Conservation (phyloP, 2,329 filamentous ascomycete species). For the Keithomyces neogunnii region DNA sequence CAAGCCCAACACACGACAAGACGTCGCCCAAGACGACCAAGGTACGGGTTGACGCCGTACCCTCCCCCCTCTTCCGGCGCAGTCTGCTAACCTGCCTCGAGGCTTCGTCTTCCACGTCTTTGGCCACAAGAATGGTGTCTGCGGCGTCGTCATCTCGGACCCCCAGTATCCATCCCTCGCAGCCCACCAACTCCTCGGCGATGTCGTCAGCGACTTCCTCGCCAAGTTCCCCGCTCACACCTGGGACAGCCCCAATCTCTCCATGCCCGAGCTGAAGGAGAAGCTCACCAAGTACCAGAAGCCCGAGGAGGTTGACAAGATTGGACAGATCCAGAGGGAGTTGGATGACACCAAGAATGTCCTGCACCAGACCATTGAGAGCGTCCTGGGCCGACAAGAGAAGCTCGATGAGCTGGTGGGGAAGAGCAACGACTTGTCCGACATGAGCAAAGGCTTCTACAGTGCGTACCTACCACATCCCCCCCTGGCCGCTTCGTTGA, state of each 20-base stretch:
- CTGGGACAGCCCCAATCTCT: constrained; percentile 51
- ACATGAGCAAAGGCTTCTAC: constrained; percentile 97
- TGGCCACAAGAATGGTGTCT: constrained; percentile 64
- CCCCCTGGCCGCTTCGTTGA: not conserved
- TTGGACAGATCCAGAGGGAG: constrained; percentile 93
- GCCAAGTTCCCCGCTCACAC: constrained; percentile 62
- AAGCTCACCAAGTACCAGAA: constrained; percentile 69
- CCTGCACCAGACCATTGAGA: constrained; percentile 93
- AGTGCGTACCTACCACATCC: constrained; percentile 39
- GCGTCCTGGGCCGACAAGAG: constrained; percentile 78
- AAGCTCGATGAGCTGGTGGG: constrained; percentile 92
- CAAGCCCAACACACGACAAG: constrained; percentile 70
- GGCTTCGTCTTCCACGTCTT: constrained; percentile 74
- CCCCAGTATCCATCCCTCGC: constrained; percentile 69
- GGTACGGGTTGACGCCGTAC: constrained; percentile 33
- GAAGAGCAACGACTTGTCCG: constrained; percentile 85
- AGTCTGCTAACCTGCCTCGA: constrained; percentile 6
- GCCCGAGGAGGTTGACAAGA: constrained; percentile 80
- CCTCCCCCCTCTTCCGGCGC: not conserved
- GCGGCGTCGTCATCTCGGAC: constrained; percentile 70
- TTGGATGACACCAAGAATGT: constrained; percentile 97
- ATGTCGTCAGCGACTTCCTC: constrained; percentile 81
- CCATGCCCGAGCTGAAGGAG: constrained; percentile 62
- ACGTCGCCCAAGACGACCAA: constrained; percentile 63
- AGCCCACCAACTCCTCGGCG: constrained; percentile 79